These are phyloP conservation scores for Cadophora sp. DNA, from an alignment of 2,329 filamentous ascomycete genomes.

Conservation along the genomic window DNA sequence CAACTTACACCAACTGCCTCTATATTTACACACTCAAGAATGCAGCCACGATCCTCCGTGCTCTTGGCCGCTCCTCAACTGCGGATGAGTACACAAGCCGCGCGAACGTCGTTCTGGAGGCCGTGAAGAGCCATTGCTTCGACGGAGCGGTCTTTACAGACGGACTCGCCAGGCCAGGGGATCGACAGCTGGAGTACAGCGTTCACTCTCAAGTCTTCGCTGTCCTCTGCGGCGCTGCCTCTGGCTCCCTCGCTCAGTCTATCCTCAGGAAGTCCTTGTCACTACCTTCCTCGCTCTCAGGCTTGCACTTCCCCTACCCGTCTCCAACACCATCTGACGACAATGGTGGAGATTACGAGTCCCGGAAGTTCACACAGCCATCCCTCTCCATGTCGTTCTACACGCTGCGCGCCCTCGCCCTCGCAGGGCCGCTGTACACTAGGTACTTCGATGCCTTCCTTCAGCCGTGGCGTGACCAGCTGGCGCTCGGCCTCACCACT, in stretches of 20 bases:
- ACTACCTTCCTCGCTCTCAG: no score
- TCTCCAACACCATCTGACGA: conserved; percentile 20
- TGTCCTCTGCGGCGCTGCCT: conserved; percentile 45
- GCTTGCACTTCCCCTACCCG: no score
- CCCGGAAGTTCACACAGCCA: conserved; percentile 42
- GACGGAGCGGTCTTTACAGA: conserved; percentile 36
- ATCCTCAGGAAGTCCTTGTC: no score
- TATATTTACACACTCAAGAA: conserved; percentile 48
- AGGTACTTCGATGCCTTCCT: conserved; percentile 44
- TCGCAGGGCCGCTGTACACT: conserved; percentile 47
- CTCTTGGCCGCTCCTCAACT: conserved; percentile 40
- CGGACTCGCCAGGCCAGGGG: conserved; percentile 36
- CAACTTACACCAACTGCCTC: conserved; percentile 48
- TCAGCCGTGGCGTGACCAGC: conserved; percentile 48
- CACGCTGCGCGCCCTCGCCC: conserved; percentile 47
- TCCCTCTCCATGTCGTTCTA: conserved; percentile 52
- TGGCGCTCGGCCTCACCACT: conserved; percentile 28
- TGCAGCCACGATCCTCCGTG: no score
- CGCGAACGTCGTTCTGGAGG: conserved; percentile 34
- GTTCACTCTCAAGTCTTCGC: conserved; percentile 48
- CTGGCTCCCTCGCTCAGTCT: neutral
- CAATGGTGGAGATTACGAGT: conserved; percentile 34
- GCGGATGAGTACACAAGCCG: conserved; percentile 44
- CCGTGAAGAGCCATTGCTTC: conserved; percentile 41
- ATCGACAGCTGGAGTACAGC: neutral